Evolutionary conservation across 2,329 filamentous ascomycete genomes (phyloP).

Genomic region (Aspergillus hortae): DNA sequence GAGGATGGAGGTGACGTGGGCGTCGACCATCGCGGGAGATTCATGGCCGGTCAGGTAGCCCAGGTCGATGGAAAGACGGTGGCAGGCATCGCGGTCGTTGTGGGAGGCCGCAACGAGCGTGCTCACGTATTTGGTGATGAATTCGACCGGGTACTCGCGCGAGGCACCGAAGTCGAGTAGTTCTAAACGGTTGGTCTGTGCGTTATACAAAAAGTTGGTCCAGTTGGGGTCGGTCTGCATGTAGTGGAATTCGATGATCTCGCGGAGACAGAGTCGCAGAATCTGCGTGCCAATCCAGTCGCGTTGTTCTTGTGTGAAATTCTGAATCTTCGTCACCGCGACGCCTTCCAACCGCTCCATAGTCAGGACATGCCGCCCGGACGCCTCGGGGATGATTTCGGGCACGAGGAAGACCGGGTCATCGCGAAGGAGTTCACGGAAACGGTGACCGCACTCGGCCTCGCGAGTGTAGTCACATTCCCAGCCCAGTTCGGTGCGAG

Average conservation of each 20-base stretch:
- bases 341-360: constrained; percentile 88
- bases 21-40: constrained; percentile 78
- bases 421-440: constrained; percentile 70
- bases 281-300: constrained; percentile 98
- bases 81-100: constrained; percentile 62
- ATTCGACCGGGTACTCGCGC: constrained; percentile 75
- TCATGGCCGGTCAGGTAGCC: constrained; percentile 93
- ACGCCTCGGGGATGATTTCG: constrained; percentile 71
- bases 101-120: constrained; percentile 77
- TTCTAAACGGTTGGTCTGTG: constrained; percentile 67
- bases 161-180: constrained; percentile 94
- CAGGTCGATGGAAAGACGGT: constrained; percentile 67
- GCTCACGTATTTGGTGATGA: constrained; percentile 74
- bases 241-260: constrained; percentile 91
- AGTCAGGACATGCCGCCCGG: constrained; percentile 80
- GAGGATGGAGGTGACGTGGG: constrained; percentile 81
- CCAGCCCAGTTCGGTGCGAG: constrained; percentile 86
- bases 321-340: constrained; percentile 75
- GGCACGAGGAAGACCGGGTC: constrained; percentile 80
- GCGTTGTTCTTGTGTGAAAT: constrained; percentile 75
- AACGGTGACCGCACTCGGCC: constrained; percentile 73
- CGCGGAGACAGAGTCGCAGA: constrained; percentile 82
- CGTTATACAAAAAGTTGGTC: constrained; percentile 97
- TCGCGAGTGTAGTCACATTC: constrained; percentile 95
- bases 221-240: constrained; percentile 99